Evolutionary conservation across 2,329 filamentous ascomycete species (phyloP).

Genomic region (Orbilia javanica): DNA sequence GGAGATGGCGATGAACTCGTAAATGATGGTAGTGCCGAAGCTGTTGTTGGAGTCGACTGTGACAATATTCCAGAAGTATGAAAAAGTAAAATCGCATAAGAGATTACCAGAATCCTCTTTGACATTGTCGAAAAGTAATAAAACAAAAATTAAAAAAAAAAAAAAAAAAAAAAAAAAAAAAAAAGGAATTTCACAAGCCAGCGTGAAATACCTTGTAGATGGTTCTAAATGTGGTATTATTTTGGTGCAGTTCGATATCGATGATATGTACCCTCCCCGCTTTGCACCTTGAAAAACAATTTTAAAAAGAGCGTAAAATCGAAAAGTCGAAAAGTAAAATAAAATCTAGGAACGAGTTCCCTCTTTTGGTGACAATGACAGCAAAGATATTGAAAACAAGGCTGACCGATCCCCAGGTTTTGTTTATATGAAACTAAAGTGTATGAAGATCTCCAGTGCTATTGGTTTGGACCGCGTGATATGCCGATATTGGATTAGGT

Average conservation of each 20-base stretch:
- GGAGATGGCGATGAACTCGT: conserved; percentile 16
- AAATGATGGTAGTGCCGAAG: conserved; percentile 6
- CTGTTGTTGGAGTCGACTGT: conserved; percentile 32
- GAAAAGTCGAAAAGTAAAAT: background rate
- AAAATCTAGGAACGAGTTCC: conserved; percentile 3
- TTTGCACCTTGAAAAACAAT: background rate
- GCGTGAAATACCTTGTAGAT: conserved; percentile 37
- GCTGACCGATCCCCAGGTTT: conserved; percentile 44
- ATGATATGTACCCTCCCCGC: background rate
- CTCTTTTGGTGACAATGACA: conserved; percentile 9
- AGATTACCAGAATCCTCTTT: conserved; percentile 49
- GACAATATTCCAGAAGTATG: conserved; percentile 8
- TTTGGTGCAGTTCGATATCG: background rate
- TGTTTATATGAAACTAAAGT: conserved; percentile 50
- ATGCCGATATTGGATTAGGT: conserved; percentile 49
- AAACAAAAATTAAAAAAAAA: too few species aligned
- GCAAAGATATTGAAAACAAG: conserved; percentile 25
- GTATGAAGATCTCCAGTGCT: conserved; percentile 49
- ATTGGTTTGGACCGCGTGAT: conserved; percentile 27
- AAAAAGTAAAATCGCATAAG: conserved; percentile 33
- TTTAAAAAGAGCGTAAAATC: conserved; percentile 1
- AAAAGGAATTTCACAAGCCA: conserved; percentile 40
- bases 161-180: background rate
- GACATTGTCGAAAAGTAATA: conserved; percentile 29
- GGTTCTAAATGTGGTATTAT: background rate